These are phyloP conservation scores for Schizosaccharomyces cryophilus DNA, from an alignment of 805 yeast genomes.

Conservation along the genomic window DNA sequence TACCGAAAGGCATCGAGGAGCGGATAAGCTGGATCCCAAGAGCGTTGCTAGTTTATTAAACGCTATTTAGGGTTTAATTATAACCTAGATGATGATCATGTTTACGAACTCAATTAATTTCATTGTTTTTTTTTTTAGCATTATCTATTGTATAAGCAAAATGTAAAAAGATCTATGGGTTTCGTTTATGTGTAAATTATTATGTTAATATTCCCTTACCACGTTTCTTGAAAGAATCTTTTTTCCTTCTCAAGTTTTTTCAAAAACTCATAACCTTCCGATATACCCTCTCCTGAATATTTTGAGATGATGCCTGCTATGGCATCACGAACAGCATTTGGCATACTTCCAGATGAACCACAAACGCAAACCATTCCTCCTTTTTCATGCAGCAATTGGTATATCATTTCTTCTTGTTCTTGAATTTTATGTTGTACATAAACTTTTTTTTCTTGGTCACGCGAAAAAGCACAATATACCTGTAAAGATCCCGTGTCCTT, in stretches of 20 bases:
- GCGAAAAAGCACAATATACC: slow-evolving; percentile 24
- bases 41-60: background rate
- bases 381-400: slow-evolving; percentile 26
- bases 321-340: slow-evolving; percentile 64
- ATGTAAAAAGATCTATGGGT: too few relatives aligned
- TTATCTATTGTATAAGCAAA: too few relatives aligned
- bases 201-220: too few relatives aligned
- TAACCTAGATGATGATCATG: background rate
- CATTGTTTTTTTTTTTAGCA: too few relatives aligned
- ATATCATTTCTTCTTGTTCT: slow-evolving; percentile 24
- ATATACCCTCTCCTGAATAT: slow-evolving; percentile 15
- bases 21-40: background rate
- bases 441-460: slow-evolving; percentile 23
- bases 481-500: slow-evolving; percentile 4
- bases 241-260: slow-evolving; percentile 31
- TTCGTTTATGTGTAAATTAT: too few relatives aligned
- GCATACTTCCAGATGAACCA: slow-evolving; percentile 91
- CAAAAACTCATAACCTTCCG: slow-evolving; percentile 21
- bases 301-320: slow-evolving; percentile 35
- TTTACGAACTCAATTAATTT: too few relatives aligned
- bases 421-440: slow-evolving; percentile 64
- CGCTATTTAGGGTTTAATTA: background rate
- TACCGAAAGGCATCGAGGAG: background rate
- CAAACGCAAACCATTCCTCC: slow-evolving; percentile 55
- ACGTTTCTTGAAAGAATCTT: slow-evolving; percentile 61